Evolutionary conservation across 1,139 yeast genomes (phyloP).

Genomic region (Geotrichum klebahnii): DNA sequence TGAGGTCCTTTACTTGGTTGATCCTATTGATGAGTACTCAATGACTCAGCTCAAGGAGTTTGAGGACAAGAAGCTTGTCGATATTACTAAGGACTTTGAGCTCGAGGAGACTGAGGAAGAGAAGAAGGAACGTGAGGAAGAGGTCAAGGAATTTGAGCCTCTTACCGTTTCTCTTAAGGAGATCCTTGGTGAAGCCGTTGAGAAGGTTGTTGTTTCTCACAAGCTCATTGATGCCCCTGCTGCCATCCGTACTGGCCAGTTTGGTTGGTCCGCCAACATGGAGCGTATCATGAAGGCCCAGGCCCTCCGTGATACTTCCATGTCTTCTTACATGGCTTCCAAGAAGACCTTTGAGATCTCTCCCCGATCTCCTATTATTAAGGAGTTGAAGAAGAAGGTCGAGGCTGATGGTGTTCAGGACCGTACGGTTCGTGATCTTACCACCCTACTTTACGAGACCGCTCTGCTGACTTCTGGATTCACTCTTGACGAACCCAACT

Average conservation of each 20-base stretch:
- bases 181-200: constrained; percentile 96
- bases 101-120: constrained; percentile 98
- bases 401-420: constrained; percentile 96
- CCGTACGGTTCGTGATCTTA: constrained; percentile 96
- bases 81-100: constrained; percentile 98
- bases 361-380: constrained; percentile 92
- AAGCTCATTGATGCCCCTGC: constrained; percentile 98
- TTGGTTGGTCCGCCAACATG: constrained; percentile 99
- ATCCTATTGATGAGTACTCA: constrained; percentile 99
- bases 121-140: constrained; percentile 89
- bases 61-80: constrained; percentile 98
- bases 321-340: constrained; percentile 99
- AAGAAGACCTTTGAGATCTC: constrained; percentile 99
- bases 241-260: constrained; percentile 99
- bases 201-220: constrained; percentile 97
- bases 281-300: constrained; percentile 99
- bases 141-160: constrained; percentile 85
- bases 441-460: constrained; percentile 93
- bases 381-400: constrained; percentile 93
- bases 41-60: constrained; percentile 99
- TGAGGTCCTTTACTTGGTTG: constrained; percentile 95
- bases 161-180: constrained; percentile 95
- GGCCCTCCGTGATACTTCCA: constrained; percentile 97
- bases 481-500: constrained; percentile 96
- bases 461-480: constrained; percentile 98